A percentile compares a stretch with the other conserved stretches of the same genome.
phyloP scores from a whole-genome alignment of 2,329 filamentous ascomycete species.

The Diaporthe amygdali region DNA sequence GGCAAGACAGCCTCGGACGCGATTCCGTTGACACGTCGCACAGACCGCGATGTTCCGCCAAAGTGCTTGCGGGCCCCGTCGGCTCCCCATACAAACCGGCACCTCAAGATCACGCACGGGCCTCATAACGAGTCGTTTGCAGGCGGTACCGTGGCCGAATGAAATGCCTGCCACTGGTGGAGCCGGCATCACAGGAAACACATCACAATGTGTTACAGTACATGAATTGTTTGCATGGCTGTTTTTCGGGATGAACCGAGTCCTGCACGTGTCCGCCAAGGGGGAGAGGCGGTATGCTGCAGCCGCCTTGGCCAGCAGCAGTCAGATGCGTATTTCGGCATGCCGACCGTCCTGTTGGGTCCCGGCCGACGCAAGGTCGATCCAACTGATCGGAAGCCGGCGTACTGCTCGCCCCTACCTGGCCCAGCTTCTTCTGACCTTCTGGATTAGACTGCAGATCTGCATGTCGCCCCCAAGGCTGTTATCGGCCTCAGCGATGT shows the following conservation, averaged over 20 bases:
- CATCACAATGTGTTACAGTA: not conserved
- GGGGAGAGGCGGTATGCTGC: not conserved
- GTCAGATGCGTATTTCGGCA: not conserved
- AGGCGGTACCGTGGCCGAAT: not conserved
- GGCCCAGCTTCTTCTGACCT: not conserved
- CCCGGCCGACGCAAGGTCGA: not conserved
- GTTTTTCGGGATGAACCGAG: not conserved
- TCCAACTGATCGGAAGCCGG: not conserved
- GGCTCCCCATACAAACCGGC: not conserved
- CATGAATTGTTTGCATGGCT: not conserved
- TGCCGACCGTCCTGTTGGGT: not conserved
- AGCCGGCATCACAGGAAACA: conserved; percentile 2
- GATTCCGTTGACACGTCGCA: not conserved
- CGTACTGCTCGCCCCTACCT: not conserved
- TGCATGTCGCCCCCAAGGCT: not conserved
- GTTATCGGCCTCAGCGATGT: not conserved
- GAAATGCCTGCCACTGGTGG: conserved; percentile 32
- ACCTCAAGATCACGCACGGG: not conserved
- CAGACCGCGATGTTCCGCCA: not conserved
- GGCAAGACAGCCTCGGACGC: not conserved
- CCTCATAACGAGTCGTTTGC: not conserved
- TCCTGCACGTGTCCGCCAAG: conserved; percentile 7
- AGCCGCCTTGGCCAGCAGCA: not conserved
- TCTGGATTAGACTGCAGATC: not conserved
- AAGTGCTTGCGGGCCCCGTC: not conserved